Evolutionary conservation across 257 asterid species (phyloP).

Genomic region (Nicotiana paniculata): DNA sequence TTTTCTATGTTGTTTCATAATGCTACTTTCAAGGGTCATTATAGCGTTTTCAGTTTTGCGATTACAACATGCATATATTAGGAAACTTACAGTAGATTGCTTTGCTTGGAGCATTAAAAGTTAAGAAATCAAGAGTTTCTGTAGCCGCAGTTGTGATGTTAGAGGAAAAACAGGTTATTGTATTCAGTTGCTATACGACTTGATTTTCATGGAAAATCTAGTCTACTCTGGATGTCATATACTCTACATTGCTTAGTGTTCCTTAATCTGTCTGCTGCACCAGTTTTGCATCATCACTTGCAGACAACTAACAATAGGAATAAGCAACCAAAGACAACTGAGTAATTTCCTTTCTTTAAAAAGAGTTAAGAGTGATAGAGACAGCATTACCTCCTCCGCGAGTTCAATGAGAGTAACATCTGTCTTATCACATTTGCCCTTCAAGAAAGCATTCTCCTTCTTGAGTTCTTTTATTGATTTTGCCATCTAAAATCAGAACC

Average conservation of each 20-base stretch:
- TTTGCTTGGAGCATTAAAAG: background rate
- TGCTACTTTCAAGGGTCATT: background rate
- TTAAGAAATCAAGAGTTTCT: background rate
- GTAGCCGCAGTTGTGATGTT: background rate
- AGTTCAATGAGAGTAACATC: constrained; percentile 85
- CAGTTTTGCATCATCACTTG: background rate
- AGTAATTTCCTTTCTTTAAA: background rate
- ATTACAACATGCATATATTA: background rate
- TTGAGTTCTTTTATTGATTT: constrained; percentile 84
- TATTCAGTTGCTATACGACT: background rate
- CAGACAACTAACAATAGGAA: background rate
- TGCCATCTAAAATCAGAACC: constrained; percentile 56
- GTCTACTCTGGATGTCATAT: background rate
- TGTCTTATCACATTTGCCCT: constrained; percentile 71
- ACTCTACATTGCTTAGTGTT: background rate
- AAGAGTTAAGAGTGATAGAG: background rate
- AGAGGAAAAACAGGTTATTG: background rate
- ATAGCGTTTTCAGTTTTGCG: background rate
- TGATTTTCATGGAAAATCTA: background rate
- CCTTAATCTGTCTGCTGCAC: background rate
- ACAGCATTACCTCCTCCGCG: constrained; percentile 69
- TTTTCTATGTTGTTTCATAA: background rate
- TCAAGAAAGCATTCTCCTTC: constrained; percentile 80
- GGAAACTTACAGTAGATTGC: background rate
- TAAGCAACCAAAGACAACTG: constrained; percentile 1